A percentile compares a stretch with the other conserved stretches of the same genome.
Evolutionary conservation across 805 yeast species (phyloP).

Genomic region (Pichia scutulata): DNA sequence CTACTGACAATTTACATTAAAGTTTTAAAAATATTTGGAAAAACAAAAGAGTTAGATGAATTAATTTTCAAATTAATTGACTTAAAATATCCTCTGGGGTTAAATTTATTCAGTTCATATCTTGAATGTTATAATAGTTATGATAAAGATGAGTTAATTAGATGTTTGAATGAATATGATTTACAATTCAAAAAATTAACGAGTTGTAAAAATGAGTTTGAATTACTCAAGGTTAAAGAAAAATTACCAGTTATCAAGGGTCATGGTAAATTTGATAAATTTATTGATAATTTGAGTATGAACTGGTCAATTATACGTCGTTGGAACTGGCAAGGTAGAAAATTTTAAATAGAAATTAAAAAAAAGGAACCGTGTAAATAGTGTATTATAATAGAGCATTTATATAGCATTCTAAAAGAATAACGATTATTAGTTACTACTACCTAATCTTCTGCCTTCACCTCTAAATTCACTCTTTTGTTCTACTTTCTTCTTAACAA

Average conservation of each 20-base stretch:
- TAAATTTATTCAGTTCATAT: slow-evolving; percentile 16
- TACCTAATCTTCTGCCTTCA: not conserved
- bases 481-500: slow-evolving; percentile 1
- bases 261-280: slow-evolving; percentile 18
- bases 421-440: not conserved
- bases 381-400: not conserved
- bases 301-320: slow-evolving; percentile 26
- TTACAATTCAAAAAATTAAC: slow-evolving; percentile 10
- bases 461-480: not conserved
- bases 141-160: slow-evolving; percentile 18
- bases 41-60: slow-evolving; percentile 40
- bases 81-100: slow-evolving; percentile 25
- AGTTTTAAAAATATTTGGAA: slow-evolving; percentile 40
- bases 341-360: not conserved
- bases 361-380: not conserved
- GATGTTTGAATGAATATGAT: slow-evolving; percentile 17
- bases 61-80: slow-evolving; percentile 50
- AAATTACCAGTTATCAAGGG: slow-evolving; percentile 5
- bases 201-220: slow-evolving; percentile 19
- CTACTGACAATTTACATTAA: slow-evolving; percentile 48
- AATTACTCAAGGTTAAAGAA: slow-evolving; percentile 15
- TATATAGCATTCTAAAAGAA: not conserved
- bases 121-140: slow-evolving; percentile 12
- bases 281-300: slow-evolving; percentile 18
- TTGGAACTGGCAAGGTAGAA: slow-evolving; percentile 27